Evolutionary conservation across 148 eudicot genomes (phyloP).

Genomic region (Fagopyrum esculentum): DNA sequence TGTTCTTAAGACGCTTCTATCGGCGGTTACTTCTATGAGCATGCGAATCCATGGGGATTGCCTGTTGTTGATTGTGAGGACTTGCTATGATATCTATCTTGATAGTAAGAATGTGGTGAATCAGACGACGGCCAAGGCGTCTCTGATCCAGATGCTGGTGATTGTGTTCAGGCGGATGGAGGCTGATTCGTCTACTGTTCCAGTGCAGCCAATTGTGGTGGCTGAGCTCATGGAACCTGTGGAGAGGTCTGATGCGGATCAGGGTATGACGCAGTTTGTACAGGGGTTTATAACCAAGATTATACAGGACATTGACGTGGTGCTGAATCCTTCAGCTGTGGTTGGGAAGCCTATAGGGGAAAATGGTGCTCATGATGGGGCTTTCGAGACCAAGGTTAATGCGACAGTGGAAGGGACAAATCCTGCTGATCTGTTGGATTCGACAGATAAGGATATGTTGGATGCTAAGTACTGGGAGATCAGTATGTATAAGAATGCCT

Average conservation of each 20-base stretch:
- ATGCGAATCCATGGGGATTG: constrained; percentile 82
- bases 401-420: constrained; percentile 85
- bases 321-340: constrained; percentile 37
- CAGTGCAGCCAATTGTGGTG: constrained; percentile 88
- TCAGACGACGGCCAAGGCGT: constrained; percentile 91
- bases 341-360: constrained; percentile 23
- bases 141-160: constrained; percentile 87
- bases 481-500: constrained; percentile 89
- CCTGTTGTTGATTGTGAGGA: constrained; percentile 63
- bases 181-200: constrained; percentile 85
- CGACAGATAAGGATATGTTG: constrained; percentile 97
- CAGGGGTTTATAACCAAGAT: constrained; percentile 88
- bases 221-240: constrained; percentile 88
- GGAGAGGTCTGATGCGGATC: constrained; percentile 60
- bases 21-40: constrained; percentile 64
- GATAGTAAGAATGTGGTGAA: constrained; percentile 80
- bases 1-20: constrained; percentile 55
- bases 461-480: constrained; percentile 99
- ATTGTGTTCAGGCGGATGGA: constrained; percentile 92
- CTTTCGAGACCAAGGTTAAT: constrained; percentile 67
- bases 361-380: constrained; percentile 63
- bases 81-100: constrained; percentile 76
- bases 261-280: constrained; percentile 62
- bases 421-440: constrained; percentile 91
- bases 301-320: constrained; percentile 78